phyloP scores from a whole-genome alignment of 1,139 yeast species.

The Candida freyschussii region DNA sequence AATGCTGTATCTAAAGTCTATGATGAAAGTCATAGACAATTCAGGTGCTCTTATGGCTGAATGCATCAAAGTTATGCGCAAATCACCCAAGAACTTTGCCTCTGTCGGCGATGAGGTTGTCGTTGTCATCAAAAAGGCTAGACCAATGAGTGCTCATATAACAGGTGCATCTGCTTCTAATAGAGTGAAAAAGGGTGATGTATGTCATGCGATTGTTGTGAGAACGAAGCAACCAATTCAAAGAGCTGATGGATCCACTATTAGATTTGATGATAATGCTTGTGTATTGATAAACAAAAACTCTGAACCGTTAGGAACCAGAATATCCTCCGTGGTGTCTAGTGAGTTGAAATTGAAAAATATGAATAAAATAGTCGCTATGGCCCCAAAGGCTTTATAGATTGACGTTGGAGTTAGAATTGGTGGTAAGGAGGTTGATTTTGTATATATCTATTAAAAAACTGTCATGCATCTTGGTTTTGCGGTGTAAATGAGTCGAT shows the following conservation, averaged over 20 bases:
- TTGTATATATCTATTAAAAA: too few species aligned
- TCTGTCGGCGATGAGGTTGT: constrained; percentile 88
- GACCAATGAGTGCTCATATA: constrained; percentile 57
- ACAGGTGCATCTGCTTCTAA: constrained; percentile 69
- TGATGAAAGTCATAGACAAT: constrained; percentile 87
- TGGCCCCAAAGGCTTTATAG: constrained; percentile 72
- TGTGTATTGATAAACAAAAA: constrained; percentile 88
- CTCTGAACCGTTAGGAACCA: constrained; percentile 90
- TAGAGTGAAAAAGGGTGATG: constrained; percentile 91
- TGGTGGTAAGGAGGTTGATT: background rate
- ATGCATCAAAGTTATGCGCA: constrained; percentile 91
- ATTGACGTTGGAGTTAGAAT: constrained; percentile 1
- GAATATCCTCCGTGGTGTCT: constrained; percentile 89
- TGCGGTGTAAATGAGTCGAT: too few species aligned
- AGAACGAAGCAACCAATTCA: constrained; percentile 84
- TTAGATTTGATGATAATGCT: constrained; percentile 93
- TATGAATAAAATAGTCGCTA: constrained; percentile 79
- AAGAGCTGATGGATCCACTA: constrained; percentile 83
- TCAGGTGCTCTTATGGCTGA: constrained; percentile 95
- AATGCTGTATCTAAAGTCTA: constrained; percentile 87
- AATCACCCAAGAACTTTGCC: constrained; percentile 80
- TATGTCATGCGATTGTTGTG: constrained; percentile 92
- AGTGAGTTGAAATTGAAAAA: constrained; percentile 84
- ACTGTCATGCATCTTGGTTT: too few species aligned
- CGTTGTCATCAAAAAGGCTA: constrained; percentile 91